Evolutionary conservation across 2,329 filamentous ascomycete species (phyloP), one percentile per base, ranked within the genome.

Genomic region (Cladosporium sp.): DNA sequence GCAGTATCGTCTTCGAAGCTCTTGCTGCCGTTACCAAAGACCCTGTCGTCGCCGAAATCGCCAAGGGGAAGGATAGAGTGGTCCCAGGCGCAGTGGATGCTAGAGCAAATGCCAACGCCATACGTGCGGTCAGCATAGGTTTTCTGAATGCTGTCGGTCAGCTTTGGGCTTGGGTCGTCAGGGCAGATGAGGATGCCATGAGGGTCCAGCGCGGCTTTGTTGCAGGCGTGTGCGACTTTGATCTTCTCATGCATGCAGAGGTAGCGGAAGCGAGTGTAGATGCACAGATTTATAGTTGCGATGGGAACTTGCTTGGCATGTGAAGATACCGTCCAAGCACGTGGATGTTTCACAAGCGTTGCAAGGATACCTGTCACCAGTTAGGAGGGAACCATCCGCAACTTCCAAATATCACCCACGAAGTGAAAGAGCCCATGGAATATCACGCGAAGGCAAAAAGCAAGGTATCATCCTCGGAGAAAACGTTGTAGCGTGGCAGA

Each of bases 1-100:
- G 42, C 35, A 4, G 45, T 47, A 29, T 55, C 55, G 18, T 57
- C 53, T 39, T 60, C 65, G 43, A 65, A 64, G 29, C 58, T 60
- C 6, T 59, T 60, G 2, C 65, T 57, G 32, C 32, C 32, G 1
- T 54, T 60, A 18, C 65, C 57, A 43, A 67, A 63, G 7, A 42
- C 57, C 46, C 57, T 63, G 15, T 52, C 46, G 12, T 47, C 45
- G 30, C 50, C 54, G 22, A 35, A 50, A 4, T 50, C 47, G 3
- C 43, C 43, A 15, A 49, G 11, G 13, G 47, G 47, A 2, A 50
- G 29, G n/a, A 50, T 19, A 6, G 9, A 27, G 7, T 29, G 18
- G 7, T 20, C 13, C 47, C 47, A 50, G 11, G 38, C 30, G 35
- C 55, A 57, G 43, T 55, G 50, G 12, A 50, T 38, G 33, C 46